These are phyloP conservation scores for Puccinia polysora DNA, from an alignment of 1,284 basidiomycete species.

Conservation along the genomic window DNA sequence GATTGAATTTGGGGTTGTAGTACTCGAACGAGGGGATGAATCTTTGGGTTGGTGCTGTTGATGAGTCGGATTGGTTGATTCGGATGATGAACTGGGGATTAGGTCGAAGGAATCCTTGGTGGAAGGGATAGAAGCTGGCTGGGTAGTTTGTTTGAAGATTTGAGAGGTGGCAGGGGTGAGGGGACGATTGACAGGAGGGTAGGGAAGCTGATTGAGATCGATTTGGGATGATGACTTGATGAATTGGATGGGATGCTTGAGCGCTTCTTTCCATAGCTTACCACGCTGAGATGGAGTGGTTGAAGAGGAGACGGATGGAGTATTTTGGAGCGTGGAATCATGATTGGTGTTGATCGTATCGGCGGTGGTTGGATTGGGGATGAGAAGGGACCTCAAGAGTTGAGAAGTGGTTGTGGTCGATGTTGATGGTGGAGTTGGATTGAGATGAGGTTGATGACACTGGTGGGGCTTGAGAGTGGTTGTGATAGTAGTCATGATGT, in stretches of 20 bases:
- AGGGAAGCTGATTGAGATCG: constrained; percentile 12
- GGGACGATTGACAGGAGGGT: constrained; percentile 18
- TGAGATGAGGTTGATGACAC: too few species aligned
- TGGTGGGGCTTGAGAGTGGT: too few species aligned
- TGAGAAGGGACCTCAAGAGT: too few species aligned
- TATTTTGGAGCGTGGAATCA: too few species aligned
- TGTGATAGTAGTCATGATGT: too few species aligned
- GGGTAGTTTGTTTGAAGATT: neutral
- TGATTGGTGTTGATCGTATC: too few species aligned
- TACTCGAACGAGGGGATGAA: neutral
- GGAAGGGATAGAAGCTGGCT: neutral
- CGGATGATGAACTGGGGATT: neutral
- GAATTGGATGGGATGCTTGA: constrained; percentile 24
- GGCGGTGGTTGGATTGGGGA: too few species aligned
- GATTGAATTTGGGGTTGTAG: neutral
- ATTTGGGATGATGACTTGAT: neutral
- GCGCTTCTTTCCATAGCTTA: constrained; percentile 25
- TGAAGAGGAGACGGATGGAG: too few species aligned
- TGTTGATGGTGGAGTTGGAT: too few species aligned
- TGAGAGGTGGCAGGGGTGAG: neutral
- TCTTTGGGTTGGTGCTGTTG: neutral
- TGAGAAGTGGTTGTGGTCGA: too few species aligned
- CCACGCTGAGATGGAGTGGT: constrained; percentile 1
- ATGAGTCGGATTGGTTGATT: neutral
- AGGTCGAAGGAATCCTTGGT: neutral